Evolutionary conservation across 371 early-diverging fungal genomes (phyloP).

Genomic region (Mortierella polycephala): DNA sequence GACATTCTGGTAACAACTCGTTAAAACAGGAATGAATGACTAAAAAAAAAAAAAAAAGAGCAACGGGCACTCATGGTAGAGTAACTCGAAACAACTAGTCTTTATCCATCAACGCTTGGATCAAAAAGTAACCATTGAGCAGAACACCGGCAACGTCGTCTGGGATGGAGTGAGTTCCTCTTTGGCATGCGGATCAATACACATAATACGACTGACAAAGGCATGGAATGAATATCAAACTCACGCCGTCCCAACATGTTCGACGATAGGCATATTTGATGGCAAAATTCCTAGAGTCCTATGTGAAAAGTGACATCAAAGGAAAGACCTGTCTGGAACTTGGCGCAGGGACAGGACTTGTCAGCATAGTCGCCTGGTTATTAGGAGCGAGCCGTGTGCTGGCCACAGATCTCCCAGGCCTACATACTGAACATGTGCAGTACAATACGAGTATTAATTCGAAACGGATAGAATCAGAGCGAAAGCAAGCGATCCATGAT

Average conservation of each 20-base stretch:
- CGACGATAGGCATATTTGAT: constrained; percentile 54
- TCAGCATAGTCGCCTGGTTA: constrained; percentile 54
- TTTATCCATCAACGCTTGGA: constrained; percentile 40
- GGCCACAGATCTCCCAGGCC: constrained; percentile 51
- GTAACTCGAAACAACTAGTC: constrained; percentile 6
- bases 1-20: constrained; percentile 23
- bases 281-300: constrained; percentile 36
- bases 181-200: too few relatives aligned
- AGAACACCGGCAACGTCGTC: constrained; percentile 60
- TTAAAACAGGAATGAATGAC: background rate
- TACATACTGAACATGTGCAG: constrained; percentile 38
- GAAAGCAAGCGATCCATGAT: constrained; percentile 3
- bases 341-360: constrained; percentile 58
- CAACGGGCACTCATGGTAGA: background rate
- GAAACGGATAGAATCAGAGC: constrained; percentile 13
- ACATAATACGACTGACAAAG: background rate
- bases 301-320: constrained; percentile 26
- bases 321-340: constrained; percentile 56
- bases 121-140: constrained; percentile 52
- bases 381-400: constrained; percentile 34
- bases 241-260: too few relatives aligned
- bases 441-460: constrained; percentile 29
- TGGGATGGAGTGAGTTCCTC: constrained; percentile 54
- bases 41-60: background rate
- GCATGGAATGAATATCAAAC: background rate